Evolutionary conservation across 345 rosid genomes (phyloP).

Genomic region (Orychophragmus violaceus): DNA sequence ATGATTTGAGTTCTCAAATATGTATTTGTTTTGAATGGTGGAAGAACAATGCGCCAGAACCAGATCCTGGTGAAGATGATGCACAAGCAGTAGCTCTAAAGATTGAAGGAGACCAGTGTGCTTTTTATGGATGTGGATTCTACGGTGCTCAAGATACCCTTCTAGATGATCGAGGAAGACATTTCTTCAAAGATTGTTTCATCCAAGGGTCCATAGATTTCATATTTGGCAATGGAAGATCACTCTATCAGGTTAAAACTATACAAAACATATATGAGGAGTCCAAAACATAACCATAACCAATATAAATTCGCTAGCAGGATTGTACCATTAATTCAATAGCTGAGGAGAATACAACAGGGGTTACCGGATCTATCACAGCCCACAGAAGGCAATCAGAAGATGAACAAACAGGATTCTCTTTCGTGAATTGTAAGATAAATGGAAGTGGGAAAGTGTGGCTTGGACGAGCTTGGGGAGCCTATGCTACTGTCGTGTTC

Average conservation of each 20-base stretch:
- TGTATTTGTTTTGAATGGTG: background rate
- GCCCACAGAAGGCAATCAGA: slow-evolving; percentile 51
- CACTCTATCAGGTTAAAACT: slow-evolving; percentile 12
- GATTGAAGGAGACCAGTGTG: slow-evolving; percentile 68
- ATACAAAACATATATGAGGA: background rate
- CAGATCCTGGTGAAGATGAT: slow-evolving; percentile 61
- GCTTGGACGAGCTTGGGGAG: slow-evolving; percentile 83
- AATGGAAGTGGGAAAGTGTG: slow-evolving; percentile 54
- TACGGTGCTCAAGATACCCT: slow-evolving; percentile 91
- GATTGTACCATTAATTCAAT: slow-evolving; percentile 43
- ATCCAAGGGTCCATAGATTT: slow-evolving; percentile 67
- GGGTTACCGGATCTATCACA: slow-evolving; percentile 43
- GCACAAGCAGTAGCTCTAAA: slow-evolving; percentile 83
- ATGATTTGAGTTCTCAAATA: background rate
- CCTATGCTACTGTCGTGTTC: slow-evolving; percentile 60
- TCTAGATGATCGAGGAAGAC: slow-evolving; percentile 64
- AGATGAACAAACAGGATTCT: slow-evolving; percentile 55
- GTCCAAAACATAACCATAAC: slow-evolving; percentile 1
- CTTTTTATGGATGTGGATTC: slow-evolving; percentile 77
- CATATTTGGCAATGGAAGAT: slow-evolving; percentile 10
- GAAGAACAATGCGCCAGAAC: slow-evolving; percentile 66
- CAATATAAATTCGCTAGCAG: slow-evolving; percentile 10
- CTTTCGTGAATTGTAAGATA: slow-evolving; percentile 57
- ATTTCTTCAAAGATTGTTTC: slow-evolving; percentile 65
- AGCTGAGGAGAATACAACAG: slow-evolving; percentile 27